Conservation (phyloP, 495 filamentous ascomycete genomes). For the Aspergillus indologenus region DNA sequence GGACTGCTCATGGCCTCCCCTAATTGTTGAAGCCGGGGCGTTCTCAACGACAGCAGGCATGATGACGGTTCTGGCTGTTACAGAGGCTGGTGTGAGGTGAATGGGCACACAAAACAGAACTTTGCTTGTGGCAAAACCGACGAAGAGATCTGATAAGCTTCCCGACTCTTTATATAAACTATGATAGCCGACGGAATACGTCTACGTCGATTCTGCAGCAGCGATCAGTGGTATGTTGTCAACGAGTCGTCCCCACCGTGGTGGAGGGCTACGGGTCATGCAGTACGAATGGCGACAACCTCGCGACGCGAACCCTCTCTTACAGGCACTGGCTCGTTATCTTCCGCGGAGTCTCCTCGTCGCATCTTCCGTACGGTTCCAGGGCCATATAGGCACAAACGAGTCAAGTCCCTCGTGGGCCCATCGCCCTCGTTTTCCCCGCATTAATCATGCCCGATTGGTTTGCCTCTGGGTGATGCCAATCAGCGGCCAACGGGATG, state of each 20-base stretch:
- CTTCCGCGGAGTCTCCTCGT: neutral
- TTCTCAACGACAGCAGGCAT: slow-evolving; percentile 20
- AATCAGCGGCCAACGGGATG: slow-evolving; percentile 1
- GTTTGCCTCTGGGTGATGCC: neutral
- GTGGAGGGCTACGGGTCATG: neutral
- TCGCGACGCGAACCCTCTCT: neutral
- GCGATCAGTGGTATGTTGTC: neutral
- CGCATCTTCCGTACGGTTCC: neutral
- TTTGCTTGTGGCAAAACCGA: neutral
- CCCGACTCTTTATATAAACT: neutral
- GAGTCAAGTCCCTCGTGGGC: neutral
- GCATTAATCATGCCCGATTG: neutral
- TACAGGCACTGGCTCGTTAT: neutral
- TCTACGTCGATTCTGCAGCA: neutral
- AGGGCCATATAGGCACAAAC: neutral
- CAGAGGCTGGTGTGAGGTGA: neutral
- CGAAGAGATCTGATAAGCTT: neutral
- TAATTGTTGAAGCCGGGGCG: slow-evolving; percentile 9
- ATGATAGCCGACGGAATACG: neutral
- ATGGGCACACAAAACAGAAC: neutral
- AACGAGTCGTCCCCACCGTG: neutral
- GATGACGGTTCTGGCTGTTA: neutral
- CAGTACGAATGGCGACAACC: neutral
- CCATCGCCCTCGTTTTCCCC: neutral
- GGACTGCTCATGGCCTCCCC: slow-evolving; percentile 21